Conservation (phyloP, 305 asterid genomes). For the Fraxinus angustifolia region DNA sequence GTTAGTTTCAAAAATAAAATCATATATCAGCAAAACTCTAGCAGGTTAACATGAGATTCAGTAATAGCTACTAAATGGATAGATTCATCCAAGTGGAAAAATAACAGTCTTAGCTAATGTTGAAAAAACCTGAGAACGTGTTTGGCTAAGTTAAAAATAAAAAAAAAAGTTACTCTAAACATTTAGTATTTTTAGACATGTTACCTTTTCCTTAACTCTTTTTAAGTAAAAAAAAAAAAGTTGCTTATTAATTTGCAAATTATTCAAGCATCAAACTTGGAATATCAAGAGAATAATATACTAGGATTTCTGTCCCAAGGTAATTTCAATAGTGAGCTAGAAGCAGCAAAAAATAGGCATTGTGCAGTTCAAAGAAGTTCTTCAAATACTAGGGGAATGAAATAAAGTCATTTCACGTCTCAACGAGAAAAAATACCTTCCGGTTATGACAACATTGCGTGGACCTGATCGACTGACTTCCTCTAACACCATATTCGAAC, state of each 20-base stretch:
- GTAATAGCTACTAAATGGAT: not conserved
- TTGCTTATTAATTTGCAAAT: not conserved
- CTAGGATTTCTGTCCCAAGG: not conserved
- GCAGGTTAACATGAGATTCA: not conserved
- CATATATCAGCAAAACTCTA: not conserved
- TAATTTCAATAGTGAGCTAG: not conserved
- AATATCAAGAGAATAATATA: not conserved
- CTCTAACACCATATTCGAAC: constrained; percentile 89
- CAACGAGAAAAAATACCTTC: constrained; percentile 52
- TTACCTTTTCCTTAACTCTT: not conserved
- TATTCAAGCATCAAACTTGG: not conserved
- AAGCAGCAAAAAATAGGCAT: not conserved
- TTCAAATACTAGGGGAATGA: not conserved
- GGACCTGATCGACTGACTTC: constrained; percentile 94
- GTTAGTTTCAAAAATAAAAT: constrained; percentile 20
- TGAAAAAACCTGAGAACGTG: not conserved
- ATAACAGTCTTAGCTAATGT: not conserved
- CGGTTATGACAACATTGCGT: constrained; percentile 87
- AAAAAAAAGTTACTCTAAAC: too few relatives aligned
- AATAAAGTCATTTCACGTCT: not conserved
- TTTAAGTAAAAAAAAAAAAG: not conserved
- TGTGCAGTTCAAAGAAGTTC: not conserved
- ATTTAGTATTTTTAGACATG: not conserved
- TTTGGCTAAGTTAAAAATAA: not conserved
- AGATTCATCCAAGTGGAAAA: not conserved